phyloP scores from a whole-genome alignment of 257 asterid genomes.

The Solanum clarkiae region DNA sequence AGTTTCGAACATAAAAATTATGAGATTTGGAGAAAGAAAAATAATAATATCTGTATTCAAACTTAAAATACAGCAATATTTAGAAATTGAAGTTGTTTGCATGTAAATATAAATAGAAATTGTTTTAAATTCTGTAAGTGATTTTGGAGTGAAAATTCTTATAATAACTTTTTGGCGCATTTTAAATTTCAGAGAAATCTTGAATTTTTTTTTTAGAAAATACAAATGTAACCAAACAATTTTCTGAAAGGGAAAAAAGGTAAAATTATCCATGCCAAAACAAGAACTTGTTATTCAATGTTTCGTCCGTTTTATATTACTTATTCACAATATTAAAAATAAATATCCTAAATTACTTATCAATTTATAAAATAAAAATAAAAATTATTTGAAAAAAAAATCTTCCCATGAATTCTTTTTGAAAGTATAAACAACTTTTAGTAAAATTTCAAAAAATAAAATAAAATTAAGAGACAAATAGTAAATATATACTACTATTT shows the following conservation, averaged over 20 bases:
- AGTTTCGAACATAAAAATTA: neutral
- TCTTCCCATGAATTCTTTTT: too few relatives aligned
- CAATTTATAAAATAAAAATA: too few relatives aligned
- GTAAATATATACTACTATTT: too few relatives aligned
- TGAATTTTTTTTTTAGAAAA: too few relatives aligned
- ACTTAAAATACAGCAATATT: neutral
- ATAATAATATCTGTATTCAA: neutral
- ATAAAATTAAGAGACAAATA: too few relatives aligned
- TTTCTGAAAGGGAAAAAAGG: neutral
- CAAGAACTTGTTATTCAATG: neutral
- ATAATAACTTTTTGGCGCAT: neutral
- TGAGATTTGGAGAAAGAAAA: neutral
- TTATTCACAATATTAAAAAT: too few relatives aligned
- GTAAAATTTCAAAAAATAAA: too few relatives aligned
- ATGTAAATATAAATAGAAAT: neutral
- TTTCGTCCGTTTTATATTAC: too few relatives aligned
- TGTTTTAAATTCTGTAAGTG: neutral
- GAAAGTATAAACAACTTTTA: too few relatives aligned
- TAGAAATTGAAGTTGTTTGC: neutral
- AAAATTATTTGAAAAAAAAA: too few relatives aligned
- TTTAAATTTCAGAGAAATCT: neutral
- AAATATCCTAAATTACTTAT: too few relatives aligned
- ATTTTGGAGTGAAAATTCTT: neutral
- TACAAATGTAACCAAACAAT: too few relatives aligned
- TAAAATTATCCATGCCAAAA: neutral